Conservation (phyloP, 2,329 filamentous ascomycete species). For the Exophiala aquamarina region DNA sequence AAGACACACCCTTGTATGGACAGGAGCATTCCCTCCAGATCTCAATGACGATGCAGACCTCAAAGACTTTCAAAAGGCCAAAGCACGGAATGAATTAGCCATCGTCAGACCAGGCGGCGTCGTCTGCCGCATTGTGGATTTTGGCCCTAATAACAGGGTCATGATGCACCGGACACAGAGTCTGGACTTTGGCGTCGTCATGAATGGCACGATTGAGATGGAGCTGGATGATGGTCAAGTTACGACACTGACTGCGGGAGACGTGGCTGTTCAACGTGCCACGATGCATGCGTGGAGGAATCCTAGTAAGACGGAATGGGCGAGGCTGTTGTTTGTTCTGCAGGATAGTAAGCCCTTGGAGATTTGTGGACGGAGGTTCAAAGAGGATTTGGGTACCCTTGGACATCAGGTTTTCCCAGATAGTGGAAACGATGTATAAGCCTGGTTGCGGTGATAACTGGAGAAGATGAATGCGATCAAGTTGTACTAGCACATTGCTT, state of each 20-base stretch:
- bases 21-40: too few relatives aligned
- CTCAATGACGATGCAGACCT: too few relatives aligned
- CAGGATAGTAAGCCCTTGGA: constrained; percentile 12
- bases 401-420: constrained; percentile 3
- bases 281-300: constrained; percentile 42
- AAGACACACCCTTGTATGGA: too few relatives aligned
- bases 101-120: too few relatives aligned
- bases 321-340: constrained; percentile 13
- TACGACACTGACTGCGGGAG: constrained; percentile 48
- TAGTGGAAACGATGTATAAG: constrained; percentile 12
- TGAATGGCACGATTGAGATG: constrained; percentile 55
- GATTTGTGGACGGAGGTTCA: constrained; percentile 5
- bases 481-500: too few relatives aligned
- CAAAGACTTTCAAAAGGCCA: too few relatives aligned
- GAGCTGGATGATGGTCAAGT: constrained; percentile 52
- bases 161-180: constrained; percentile 55
- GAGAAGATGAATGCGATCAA: too few relatives aligned
- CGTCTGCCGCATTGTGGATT: constrained; percentile 41
- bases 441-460: not conserved
- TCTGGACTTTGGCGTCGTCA: constrained; percentile 55
- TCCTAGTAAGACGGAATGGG: constrained; percentile 27
- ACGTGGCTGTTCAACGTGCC: constrained; percentile 55
- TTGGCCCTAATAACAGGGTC: constrained; percentile 41
- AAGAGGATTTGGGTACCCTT: constrained; percentile 3
- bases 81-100: too few relatives aligned